Evolutionary conservation across 306 rosid genomes (phyloP).

Genomic region (Malus orientalis): DNA sequence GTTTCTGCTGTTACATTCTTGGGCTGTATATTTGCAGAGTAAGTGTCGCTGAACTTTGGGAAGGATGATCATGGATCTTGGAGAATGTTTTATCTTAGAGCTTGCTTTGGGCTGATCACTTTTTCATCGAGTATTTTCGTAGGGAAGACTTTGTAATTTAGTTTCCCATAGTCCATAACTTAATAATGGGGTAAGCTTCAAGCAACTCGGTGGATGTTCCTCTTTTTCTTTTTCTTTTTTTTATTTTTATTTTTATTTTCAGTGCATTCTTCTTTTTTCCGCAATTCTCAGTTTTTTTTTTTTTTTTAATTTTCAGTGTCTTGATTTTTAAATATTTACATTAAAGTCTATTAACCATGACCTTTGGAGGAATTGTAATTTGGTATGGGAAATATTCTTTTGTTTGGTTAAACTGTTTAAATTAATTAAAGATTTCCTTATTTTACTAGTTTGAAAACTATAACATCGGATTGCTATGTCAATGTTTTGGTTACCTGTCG

Average conservation of each 20-base stretch:
- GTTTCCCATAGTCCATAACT: not conserved
- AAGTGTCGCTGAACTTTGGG: conserved; percentile 25
- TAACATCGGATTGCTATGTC: not conserved
- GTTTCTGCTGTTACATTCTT: conserved; percentile 18
- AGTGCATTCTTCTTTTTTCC: not conserved
- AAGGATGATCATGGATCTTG: conserved; percentile 18
- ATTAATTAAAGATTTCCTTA: not conserved
- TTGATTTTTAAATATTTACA: not conserved
- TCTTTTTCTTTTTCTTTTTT: not conserved
- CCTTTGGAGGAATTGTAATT: not conserved
- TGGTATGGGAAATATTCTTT: not conserved
- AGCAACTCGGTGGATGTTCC: not conserved
- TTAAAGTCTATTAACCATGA: not conserved
- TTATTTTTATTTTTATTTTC: not conserved
- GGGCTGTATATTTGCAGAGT: conserved; percentile 31
- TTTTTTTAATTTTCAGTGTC: not conserved
- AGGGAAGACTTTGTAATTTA: conserved; percentile 6
- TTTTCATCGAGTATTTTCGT: conserved; percentile 6
- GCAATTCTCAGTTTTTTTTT: not conserved
- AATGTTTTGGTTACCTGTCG: not conserved
- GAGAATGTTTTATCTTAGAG: conserved; percentile 8
- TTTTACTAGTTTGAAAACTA: not conserved
- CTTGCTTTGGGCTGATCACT: conserved; percentile 6
- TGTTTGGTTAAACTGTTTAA: not conserved
- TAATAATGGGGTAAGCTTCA: not conserved